Evolutionary conservation across 495 filamentous ascomycete genomes (phyloP), one percentile per base, ranked within the genome.

Genomic region (Aspergillus affinis): DNA sequence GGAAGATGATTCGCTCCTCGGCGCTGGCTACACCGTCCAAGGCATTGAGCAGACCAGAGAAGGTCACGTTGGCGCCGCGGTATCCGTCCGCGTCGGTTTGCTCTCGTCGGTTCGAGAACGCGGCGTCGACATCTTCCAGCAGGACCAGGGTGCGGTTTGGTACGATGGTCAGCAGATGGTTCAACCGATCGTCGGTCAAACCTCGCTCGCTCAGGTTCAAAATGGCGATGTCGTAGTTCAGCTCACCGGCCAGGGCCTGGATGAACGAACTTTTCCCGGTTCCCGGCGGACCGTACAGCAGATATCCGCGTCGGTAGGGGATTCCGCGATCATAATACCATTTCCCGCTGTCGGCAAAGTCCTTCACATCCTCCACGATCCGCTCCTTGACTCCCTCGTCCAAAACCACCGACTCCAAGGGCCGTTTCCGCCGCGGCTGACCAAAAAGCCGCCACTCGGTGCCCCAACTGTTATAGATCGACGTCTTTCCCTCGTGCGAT

Each of bases 281-380:
- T 2, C 94, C 94, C 0, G 94, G 95, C 3, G 93, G 93, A 0
- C 94, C 94, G 68, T 97, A 93, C 5, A 98, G 82, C 45, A 98
- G 81, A 72, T 98, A 98, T 2, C 94, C 94, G 20, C 94, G 82
- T 32, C 94, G 86, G 61, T 98, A 98, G 1, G 94, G 94, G 63
- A 98, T 96, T 7, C 94, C 94, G 7, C 94, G 88, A 67, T 97
- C 91, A 27, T 92, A 83, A 65, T 98, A 98, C 94, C 94, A 98
- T 46, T 86, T 81, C 30, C 87, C 82, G 30, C 90, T 86, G 1
- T 72, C 79, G 44, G 97, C 75, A 63, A 98, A 98, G 61, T 93
- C 90, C 62, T 85, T 82, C 1, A 96, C 86, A 67, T 98, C 94
- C 8, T 81, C 83, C 3, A 97, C 83, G n/a, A 98, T 87, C 6